phyloP scores from a whole-genome alignment of 106 monocot genomes.

The Xerophyta viscosa region DNA sequence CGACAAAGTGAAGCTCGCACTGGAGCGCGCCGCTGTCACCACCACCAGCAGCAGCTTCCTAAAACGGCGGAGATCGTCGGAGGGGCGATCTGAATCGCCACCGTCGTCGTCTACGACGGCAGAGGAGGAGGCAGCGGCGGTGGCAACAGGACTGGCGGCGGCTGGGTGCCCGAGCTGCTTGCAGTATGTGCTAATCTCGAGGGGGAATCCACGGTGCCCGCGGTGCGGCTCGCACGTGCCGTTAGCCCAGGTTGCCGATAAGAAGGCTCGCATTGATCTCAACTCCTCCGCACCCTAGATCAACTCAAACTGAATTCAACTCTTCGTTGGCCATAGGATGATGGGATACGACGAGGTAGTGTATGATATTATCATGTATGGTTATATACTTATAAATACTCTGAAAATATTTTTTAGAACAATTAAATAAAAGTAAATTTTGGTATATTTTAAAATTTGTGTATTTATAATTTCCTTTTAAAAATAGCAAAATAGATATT shows the following conservation, averaged over 20 bases:
- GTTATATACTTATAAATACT: too few species aligned
- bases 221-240: slow-evolving; percentile 48
- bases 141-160: slow-evolving; percentile 22
- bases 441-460: too few species aligned
- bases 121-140: slow-evolving; percentile 5
- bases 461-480: too few species aligned
- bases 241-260: slow-evolving; percentile 1
- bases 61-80: neutral
- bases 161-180: slow-evolving; percentile 73
- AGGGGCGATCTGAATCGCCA: slow-evolving; percentile 10
- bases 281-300: slow-evolving; percentile 25
- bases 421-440: too few species aligned
- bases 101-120: slow-evolving; percentile 5
- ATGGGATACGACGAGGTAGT: too few species aligned
- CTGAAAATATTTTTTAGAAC: too few species aligned
- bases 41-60: neutral
- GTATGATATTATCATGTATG: too few species aligned
- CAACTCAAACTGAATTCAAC: too few species aligned
- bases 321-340: too few species aligned
- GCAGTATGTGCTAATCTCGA: slow-evolving; percentile 63
- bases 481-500: too few species aligned
- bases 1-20: slow-evolving; percentile 59
- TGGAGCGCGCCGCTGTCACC: slow-evolving; percentile 40
- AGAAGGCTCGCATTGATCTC: slow-evolving; percentile 48
- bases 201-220: slow-evolving; percentile 51